phyloP scores from a whole-genome alignment of 2,329 filamentous ascomycete genomes.

The Alternaria novae-zelandiae region DNA sequence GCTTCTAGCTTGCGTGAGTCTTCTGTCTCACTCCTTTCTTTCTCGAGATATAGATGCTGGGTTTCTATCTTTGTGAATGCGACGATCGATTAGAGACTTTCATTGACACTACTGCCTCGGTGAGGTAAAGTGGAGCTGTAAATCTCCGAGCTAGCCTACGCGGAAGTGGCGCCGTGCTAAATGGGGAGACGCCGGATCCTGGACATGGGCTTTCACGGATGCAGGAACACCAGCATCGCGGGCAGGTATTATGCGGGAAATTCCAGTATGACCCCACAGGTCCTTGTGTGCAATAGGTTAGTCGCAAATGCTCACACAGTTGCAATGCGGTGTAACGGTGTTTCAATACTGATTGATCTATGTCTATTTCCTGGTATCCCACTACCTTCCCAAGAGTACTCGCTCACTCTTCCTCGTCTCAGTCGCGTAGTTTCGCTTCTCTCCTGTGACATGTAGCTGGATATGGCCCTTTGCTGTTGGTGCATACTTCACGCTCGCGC shows the following conservation, averaged over 20 bases:
- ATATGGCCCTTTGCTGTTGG: constrained; percentile 15
- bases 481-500: constrained; percentile 21
- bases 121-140: background rate
- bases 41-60: background rate
- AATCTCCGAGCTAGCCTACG: background rate
- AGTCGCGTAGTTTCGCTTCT: constrained; percentile 28
- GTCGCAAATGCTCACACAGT: background rate
- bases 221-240: background rate
- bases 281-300: background rate
- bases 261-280: background rate
- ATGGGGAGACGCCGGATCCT: background rate
- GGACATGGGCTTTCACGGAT: background rate
- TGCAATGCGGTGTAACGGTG: background rate
- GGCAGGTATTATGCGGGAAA: background rate
- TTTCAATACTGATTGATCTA: background rate
- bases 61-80: background rate
- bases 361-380: background rate
- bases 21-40: background rate
- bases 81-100: background rate
- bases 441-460: constrained; percentile 24
- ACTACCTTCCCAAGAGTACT: constrained; percentile 2
- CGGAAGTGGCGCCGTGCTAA: constrained; percentile 5
- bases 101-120: background rate
- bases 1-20: background rate
- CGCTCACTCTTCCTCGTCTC: constrained; percentile 31